Evolutionary conservation across 139 green algal genomes (phyloP).

Genomic region (Auxenochlorella protothecoides): DNA sequence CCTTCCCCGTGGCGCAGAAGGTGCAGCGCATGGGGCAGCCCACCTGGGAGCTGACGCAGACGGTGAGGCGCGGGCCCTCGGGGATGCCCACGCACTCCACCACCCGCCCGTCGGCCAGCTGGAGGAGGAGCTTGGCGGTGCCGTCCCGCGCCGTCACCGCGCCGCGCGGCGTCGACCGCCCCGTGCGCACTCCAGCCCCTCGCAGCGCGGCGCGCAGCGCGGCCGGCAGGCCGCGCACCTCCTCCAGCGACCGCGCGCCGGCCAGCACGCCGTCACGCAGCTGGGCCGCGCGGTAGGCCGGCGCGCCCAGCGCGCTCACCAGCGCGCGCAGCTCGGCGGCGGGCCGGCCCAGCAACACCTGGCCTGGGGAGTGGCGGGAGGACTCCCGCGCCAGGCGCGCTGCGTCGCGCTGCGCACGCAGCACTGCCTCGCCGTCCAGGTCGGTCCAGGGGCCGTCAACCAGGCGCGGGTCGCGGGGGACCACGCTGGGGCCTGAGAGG

Average conservation of each 20-base stretch:
- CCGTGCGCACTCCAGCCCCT: slow-evolving; percentile 29
- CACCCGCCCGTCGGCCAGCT: slow-evolving; percentile 75
- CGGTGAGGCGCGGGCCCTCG: slow-evolving; percentile 67
- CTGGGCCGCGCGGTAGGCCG: slow-evolving; percentile 56
- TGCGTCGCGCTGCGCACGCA: slow-evolving; percentile 25
- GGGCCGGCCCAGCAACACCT: slow-evolving; percentile 43
- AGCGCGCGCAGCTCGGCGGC: slow-evolving; percentile 42
- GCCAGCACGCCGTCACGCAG: slow-evolving; percentile 51
- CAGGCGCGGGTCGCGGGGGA: slow-evolving; percentile 15
- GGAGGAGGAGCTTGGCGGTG: slow-evolving; percentile 86
- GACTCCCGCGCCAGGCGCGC: slow-evolving; percentile 13
- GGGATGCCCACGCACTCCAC: slow-evolving; percentile 83
- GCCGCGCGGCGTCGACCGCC: slow-evolving; percentile 57
- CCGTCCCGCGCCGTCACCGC: slow-evolving; percentile 49
- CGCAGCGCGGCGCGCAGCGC: not conserved
- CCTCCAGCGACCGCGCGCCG: slow-evolving; percentile 35
- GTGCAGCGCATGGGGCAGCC: slow-evolving; percentile 95
- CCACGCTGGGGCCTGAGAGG: not conserved
- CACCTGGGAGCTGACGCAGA: slow-evolving; percentile 92
- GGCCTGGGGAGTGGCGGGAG: not conserved
- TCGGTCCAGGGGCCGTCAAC: slow-evolving; percentile 37
- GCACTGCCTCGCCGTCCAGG: slow-evolving; percentile 23
- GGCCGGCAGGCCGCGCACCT: slow-evolving; percentile 28
- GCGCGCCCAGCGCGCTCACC: slow-evolving; percentile 27
- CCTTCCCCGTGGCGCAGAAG: slow-evolving; percentile 97